phyloP scores from a whole-genome alignment of 2,329 filamentous ascomycete genomes.

The Fusarium duplospermum region DNA sequence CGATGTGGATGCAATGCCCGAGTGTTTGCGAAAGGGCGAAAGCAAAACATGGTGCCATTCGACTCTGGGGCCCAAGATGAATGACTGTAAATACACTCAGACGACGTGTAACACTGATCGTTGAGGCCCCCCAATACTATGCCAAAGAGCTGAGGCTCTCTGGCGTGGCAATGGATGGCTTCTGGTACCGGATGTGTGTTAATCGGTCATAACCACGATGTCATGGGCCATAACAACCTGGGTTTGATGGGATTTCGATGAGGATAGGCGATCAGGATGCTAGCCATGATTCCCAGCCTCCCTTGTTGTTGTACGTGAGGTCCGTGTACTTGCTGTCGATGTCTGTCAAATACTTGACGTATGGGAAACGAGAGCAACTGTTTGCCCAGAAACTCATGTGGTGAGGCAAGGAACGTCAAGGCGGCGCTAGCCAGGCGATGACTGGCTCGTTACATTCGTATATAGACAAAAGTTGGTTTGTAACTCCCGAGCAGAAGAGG shows the following conservation, averaged over 20 bases:
- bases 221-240: background rate
- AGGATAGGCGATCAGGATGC: background rate
- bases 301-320: background rate
- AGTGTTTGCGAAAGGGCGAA: background rate
- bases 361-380: background rate
- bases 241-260: background rate
- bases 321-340: background rate
- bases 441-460: background rate
- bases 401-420: background rate
- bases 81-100: background rate
- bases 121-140: too few species aligned
- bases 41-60: background rate
- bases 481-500: background rate
- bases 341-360: background rate
- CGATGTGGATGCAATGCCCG: background rate
- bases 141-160: too few species aligned
- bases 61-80: background rate
- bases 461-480: background rate
- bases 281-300: rapidly evolving
- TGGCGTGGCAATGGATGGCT: background rate
- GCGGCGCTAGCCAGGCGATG: background rate
- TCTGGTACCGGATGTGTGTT: background rate
- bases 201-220: background rate
- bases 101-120: background rate
- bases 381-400: background rate